These are phyloP conservation scores for Ascocoryne sarcoides DNA, from an alignment of 2,329 filamentous ascomycete genomes.

Conservation along the genomic window DNA sequence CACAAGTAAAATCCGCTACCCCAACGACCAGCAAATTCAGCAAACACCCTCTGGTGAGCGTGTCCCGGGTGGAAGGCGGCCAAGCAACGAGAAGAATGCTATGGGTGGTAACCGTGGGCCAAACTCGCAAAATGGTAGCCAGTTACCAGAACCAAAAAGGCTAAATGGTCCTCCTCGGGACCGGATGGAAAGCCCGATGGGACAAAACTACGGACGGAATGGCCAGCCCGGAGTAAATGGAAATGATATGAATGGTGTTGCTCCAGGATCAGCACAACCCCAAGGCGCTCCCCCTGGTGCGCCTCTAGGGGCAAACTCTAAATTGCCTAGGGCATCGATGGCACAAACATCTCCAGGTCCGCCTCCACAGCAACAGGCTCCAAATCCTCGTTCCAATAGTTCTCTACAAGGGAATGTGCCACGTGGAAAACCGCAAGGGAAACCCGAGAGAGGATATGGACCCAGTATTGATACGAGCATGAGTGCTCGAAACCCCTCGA, in stretches of 20 bases:
- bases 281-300: slow-evolving; percentile 28
- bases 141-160: slow-evolving; percentile 37
- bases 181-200: slow-evolving; percentile 36
- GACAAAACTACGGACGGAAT: slow-evolving; percentile 27
- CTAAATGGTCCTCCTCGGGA: slow-evolving; percentile 30
- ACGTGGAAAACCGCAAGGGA: slow-evolving; percentile 21
- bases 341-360: slow-evolving; percentile 53
- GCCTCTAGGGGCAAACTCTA: slow-evolving; percentile 36
- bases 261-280: slow-evolving; percentile 25
- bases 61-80: slow-evolving; percentile 27
- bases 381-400: slow-evolving; percentile 35
- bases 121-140: slow-evolving; percentile 23
- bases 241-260: slow-evolving; percentile 28
- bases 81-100: slow-evolving; percentile 33
- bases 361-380: slow-evolving; percentile 55
- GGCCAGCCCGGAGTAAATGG: slow-evolving; percentile 31
- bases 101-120: slow-evolving; percentile 21
- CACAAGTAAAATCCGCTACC: slow-evolving; percentile 93
- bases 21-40: slow-evolving; percentile 54
- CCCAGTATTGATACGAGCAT: slow-evolving; percentile 25
- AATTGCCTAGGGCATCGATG: slow-evolving; percentile 50
- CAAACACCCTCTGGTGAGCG: slow-evolving; percentile 33
- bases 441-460: slow-evolving; percentile 23
- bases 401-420: slow-evolving; percentile 11
- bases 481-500: slow-evolving; percentile 33